Evolutionary conservation across 805 yeast species (phyloP), one percentile per base, ranked within the genome.

Genomic region (Starmerella davenportii): DNA sequence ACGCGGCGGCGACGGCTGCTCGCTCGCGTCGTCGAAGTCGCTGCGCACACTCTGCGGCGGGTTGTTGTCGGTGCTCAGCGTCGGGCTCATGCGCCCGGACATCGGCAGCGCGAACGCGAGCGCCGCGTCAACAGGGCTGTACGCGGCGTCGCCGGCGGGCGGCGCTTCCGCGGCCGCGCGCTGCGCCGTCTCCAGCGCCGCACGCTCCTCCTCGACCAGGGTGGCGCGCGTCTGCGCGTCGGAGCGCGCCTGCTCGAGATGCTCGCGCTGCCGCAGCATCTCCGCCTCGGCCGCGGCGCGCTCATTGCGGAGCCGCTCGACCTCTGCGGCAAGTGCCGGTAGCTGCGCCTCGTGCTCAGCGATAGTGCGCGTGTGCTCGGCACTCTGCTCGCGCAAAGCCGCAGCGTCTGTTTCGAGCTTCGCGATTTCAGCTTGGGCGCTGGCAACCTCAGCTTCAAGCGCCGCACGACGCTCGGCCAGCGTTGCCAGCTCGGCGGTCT

Each of bases 11-110:
- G 32, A 29, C 9, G 16, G 32, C 11, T 8, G 48, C 11, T 52
- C 47, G 15, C 61, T 61, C 11, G 56, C 57, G 37, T 48, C 52
- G 9, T 55, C 63, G 25, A 65, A 56, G 44, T 75, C 94, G 45
- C 79, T 93, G 43, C 94, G 73, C 5, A 82, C 93, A 18, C 93
- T 79, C 58, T 74, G 71, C 0, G 95, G 85, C 2, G 95, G 82
- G 55, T 87, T 84, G 59, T 85, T 85, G 50, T 79, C 87, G 25
- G 84, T 92, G 33, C 93, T 79, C 0, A 95, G 82, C 0, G 95
- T 79, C 30, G 79, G 70, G 0, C 93, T 79, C 42, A 76, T 79
- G 2, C 92, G 79, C 50, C 90, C 64, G 28, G 58, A 60, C 53
- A 70, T 48, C 36, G 66, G 66, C 31, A 64, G 59, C 41, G 66